A percentile compares a stretch with the other conserved stretches of the same genome.
These are phyloP conservation scores for Ophiocordyceps unilateralis DNA, from an alignment of 2,329 filamentous ascomycete genomes.

Conservation along the genomic window DNA sequence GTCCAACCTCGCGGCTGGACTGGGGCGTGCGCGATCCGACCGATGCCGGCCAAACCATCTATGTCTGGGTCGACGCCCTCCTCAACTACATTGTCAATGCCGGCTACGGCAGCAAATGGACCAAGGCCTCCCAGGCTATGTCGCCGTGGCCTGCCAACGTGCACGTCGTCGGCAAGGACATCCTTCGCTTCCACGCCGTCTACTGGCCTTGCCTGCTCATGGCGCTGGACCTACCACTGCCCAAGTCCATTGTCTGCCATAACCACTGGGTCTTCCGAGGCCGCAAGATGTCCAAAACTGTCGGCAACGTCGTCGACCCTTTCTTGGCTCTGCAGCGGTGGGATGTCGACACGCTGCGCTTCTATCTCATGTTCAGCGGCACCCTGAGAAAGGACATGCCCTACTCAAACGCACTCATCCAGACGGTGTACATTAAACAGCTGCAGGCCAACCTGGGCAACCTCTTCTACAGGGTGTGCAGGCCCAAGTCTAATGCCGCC, in stretches of 20 bases:
- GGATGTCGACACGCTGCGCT: slow-evolving; percentile 74
- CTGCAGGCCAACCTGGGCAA: slow-evolving; percentile 70
- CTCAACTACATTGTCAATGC: slow-evolving; percentile 84
- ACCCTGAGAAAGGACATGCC: slow-evolving; percentile 62
- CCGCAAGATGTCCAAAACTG: slow-evolving; percentile 92
- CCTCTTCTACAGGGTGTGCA: slow-evolving; percentile 52
- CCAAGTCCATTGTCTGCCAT: slow-evolving; percentile 69
- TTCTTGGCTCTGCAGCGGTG: slow-evolving; percentile 83
- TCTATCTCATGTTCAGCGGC: slow-evolving; percentile 70
- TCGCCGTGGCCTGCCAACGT: slow-evolving; percentile 80
- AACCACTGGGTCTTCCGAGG: slow-evolving; percentile 89
- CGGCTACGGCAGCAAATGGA: slow-evolving; percentile 49
- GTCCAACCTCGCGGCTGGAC: slow-evolving; percentile 56
- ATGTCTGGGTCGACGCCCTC: slow-evolving; percentile 94
- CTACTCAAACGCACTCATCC: slow-evolving; percentile 67
- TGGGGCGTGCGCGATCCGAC: slow-evolving; percentile 87
- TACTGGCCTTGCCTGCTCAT: slow-evolving; percentile 97
- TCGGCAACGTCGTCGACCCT: slow-evolving; percentile 88
- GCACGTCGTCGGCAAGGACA: slow-evolving; percentile 92
- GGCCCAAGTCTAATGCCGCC: slow-evolving; percentile 29
- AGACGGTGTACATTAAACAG: slow-evolving; percentile 60
- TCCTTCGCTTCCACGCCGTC: slow-evolving; percentile 86
- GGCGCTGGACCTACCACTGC: slow-evolving; percentile 64
- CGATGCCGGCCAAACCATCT: slow-evolving; percentile 77
- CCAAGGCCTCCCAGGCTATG: slow-evolving; percentile 41